Percentiles rank a stretch among this genome's conserved stretches.
These are phyloP conservation scores for Colletotrichum viniferum DNA, from an alignment of 2,329 filamentous ascomycete species.

Conservation along the genomic window DNA sequence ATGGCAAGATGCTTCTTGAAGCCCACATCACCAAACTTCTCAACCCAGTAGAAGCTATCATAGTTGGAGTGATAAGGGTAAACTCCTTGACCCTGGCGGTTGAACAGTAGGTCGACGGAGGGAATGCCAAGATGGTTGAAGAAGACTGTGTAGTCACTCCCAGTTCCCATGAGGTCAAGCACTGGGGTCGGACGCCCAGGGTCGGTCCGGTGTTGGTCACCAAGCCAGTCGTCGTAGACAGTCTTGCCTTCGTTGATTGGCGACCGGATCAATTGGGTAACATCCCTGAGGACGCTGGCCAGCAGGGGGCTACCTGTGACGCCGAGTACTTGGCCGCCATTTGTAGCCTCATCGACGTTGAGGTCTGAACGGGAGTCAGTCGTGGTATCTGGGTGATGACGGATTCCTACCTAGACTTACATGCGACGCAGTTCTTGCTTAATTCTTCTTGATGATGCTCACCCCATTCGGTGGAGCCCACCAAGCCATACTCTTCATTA, in stretches of 20 bases:
- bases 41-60: conserved; percentile 77
- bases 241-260: conserved; percentile 53
- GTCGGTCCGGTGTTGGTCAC: background rate
- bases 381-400: fast-evolving
- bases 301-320: background rate
- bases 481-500: conserved; percentile 71
- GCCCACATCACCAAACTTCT: conserved; percentile 65
- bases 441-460: conserved; percentile 75
- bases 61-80: conserved; percentile 75
- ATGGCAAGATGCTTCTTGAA: conserved; percentile 57
- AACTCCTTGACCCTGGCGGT: conserved; percentile 29
- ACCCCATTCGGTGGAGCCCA: conserved; percentile 76
- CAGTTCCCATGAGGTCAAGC: conserved; percentile 59
- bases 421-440: conserved; percentile 64
- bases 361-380: background rate
- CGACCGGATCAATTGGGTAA: conserved; percentile 49
- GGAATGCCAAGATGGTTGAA: conserved; percentile 62
- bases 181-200: conserved; percentile 36
- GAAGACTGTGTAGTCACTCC: conserved; percentile 65
- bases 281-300: conserved; percentile 30
- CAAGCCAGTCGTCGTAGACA: conserved; percentile 48
- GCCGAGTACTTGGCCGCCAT: background rate
- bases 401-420: conserved; percentile 40
- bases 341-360: background rate
- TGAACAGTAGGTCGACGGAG: conserved; percentile 57